Base-by-base conservation (phyloP, 345 rosid genomes). In the Populus euphratica region DNA sequence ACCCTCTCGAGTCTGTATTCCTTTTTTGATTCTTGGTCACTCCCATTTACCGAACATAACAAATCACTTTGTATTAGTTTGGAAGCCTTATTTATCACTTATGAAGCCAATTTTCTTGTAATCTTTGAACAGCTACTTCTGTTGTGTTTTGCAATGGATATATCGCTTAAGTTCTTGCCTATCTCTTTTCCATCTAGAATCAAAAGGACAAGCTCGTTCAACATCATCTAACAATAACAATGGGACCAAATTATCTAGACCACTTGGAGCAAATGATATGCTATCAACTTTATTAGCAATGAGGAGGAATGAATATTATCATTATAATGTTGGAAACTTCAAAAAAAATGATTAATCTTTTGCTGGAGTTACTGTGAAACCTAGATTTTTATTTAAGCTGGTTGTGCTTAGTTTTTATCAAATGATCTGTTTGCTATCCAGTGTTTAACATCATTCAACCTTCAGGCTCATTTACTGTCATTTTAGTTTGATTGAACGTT, bases 121-220 rank as follows among this genome's bases (percentile, higher is more conserved):
- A 20, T 66, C 47, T 67, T 68, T 33, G 33, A 23, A n/a, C 36
- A 35, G 38, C n/a, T 9, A 36, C 54, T 18, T 4, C 23, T 70
- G n/a, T 2, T 77, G 71, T 21, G n/a, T 71, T 70, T 33, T 63
- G 62, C 67, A 35, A 70, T 63, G 36, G 29, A 70, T 47, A 35
- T 27, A 50, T 62, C 50, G 23, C 52, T 27, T 5, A 4, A 25
- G 8, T 71, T 49, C 75, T 70, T 61, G 31, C 49, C 49, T 6
- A 27, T 12, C 39, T 20, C 13, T 59, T 59, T 11, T 59, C 2
- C 14, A n/a, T 59, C 63, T 59, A 59, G 63, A 52, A 27, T 61
- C 41, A 29, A 49, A 21, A 36, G 29, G 29, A 59, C 2, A 56
- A 3, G 6, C 63, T 14, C 29, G 12, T 64, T 52, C 17, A 39